Conservation (phyloP, 768 basidiomycete species). For the Calocera viscosa region DNA sequence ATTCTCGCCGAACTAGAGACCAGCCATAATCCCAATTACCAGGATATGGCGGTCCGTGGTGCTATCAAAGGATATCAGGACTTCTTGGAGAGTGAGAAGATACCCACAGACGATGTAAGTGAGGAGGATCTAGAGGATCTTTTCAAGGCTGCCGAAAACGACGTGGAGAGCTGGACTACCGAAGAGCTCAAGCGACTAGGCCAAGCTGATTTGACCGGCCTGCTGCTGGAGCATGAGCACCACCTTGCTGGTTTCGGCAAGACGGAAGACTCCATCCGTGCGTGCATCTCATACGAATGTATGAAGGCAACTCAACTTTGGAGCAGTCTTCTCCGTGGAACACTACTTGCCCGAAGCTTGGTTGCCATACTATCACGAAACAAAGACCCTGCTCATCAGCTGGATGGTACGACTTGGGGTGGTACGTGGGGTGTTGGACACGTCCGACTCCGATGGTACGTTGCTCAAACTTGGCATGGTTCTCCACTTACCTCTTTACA, state of each 20-base stretch:
- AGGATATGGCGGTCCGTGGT: constrained; percentile 97
- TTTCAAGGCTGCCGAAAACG: constrained; percentile 34
- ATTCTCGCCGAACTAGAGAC: constrained; percentile 69
- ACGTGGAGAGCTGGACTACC: constrained; percentile 45
- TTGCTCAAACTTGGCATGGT: not conserved
- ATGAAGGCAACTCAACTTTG: too few species aligned
- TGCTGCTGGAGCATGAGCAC: constrained; percentile 68
- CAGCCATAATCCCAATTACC: constrained; percentile 96
- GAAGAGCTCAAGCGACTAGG: constrained; percentile 38
- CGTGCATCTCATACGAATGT: constrained; percentile 26
- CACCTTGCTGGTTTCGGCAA: constrained; percentile 41
- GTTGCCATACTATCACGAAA: constrained; percentile 55
- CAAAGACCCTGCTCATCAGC: constrained; percentile 47
- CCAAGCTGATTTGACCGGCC: constrained; percentile 48
- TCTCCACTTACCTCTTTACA: constrained; percentile 11
- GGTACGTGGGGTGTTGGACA: constrained; percentile 23
- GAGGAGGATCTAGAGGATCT: constrained; percentile 20
- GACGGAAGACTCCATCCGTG: constrained; percentile 40
- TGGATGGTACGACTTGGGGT: constrained; percentile 57
- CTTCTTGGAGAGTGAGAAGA: constrained; percentile 36
- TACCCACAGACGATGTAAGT: constrained; percentile 53
- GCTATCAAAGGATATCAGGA: constrained; percentile 90
- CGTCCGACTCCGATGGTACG: constrained; percentile 1
- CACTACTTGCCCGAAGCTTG: constrained; percentile 78
- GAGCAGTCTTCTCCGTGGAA: constrained; percentile 60